Conservation (phyloP, 768 basidiomycete species). For the Crassisporium funariophilum region DNA sequence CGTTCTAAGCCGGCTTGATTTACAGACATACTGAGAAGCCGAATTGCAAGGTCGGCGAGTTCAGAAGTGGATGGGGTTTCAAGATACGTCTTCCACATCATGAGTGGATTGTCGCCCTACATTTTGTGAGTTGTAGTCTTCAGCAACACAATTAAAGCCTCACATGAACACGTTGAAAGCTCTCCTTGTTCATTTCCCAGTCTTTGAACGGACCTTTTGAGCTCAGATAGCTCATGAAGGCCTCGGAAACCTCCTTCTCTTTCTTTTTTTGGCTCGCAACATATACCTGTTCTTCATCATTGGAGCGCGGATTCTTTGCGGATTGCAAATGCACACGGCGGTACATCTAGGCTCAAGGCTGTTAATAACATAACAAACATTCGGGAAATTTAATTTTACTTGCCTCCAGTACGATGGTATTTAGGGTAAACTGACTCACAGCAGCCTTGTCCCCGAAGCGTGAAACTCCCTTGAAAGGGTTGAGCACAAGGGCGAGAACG, state of each 20-base stretch:
- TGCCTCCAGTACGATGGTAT: conserved; percentile 23
- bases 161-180: conserved; percentile 16
- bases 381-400: conserved; percentile 6
- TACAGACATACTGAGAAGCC: conserved; percentile 20
- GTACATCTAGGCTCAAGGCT: conserved; percentile 13
- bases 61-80: not conserved
- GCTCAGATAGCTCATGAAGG: conserved; percentile 21
- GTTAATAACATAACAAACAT: conserved; percentile 2
- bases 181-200: conserved; percentile 18
- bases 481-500: conserved; percentile 26
- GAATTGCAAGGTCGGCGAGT: conserved; percentile 22
- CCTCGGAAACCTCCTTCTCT: conserved; percentile 18
- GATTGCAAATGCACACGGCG: conserved; percentile 12
- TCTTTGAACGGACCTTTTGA: conserved; percentile 18
- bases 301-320: conserved; percentile 13
- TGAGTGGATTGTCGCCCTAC: conserved; percentile 19
- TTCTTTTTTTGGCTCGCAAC: conserved; percentile 2
- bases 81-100: conserved; percentile 16
- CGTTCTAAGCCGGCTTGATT: conserved; percentile 23
- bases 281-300: conserved; percentile 12
- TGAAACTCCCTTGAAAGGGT: conserved; percentile 29
- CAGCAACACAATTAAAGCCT: conserved; percentile 1
- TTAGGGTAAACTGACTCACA: conserved; percentile 23
- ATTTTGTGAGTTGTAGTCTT: conserved; percentile 3
- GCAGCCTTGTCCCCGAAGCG: conserved; percentile 28